Evolutionary conservation across 768 basidiomycete genomes (phyloP).

Genomic region (Paxillus rubicundulus): DNA sequence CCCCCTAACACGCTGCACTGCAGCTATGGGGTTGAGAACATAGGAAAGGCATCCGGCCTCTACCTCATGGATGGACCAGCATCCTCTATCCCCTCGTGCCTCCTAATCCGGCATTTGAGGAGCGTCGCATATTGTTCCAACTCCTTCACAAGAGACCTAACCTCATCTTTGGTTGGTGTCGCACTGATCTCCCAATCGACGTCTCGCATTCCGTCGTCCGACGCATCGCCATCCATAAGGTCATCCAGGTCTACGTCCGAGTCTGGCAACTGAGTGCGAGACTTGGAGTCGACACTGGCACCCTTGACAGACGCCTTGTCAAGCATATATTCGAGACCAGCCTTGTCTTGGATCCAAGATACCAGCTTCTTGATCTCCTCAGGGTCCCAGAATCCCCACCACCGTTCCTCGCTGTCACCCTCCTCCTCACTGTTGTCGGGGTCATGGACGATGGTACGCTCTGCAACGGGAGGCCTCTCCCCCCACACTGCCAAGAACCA

Average conservation of each 20-base stretch:
- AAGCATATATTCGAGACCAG: conserved; percentile 34
- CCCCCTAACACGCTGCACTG: conserved; percentile 9
- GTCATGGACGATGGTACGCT: conserved; percentile 25
- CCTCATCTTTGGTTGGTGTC: conserved; percentile 31
- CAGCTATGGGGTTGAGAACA: conserved; percentile 1
- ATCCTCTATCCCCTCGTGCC: conserved; percentile 27
- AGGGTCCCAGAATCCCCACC: conserved; percentile 76
- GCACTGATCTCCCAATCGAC: background rate
- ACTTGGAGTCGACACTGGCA: background rate
- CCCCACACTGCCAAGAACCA: conserved; percentile 83
- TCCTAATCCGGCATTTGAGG: conserved; percentile 54
- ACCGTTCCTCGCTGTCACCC: conserved; percentile 47
- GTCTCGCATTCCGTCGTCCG: conserved; percentile 4
- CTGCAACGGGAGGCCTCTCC: conserved; percentile 39
- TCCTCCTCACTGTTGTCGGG: conserved; percentile 24
- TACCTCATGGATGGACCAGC: conserved; percentile 3
- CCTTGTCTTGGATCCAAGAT: conserved; percentile 59
- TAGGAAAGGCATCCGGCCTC: background rate
- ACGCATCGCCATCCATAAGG: conserved; percentile 4
- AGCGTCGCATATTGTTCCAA: conserved; percentile 60
- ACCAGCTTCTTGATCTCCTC: conserved; percentile 62
- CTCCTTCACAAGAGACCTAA: conserved; percentile 47
- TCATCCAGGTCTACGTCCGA: conserved; percentile 24
- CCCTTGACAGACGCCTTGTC: conserved; percentile 8
- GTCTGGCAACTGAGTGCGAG: background rate